A percentile compares a stretch with the other conserved stretches of the same genome.
Conservation (phyloP, 2,329 filamentous ascomycete genomes). For the Sporothrix mexicana region DNA sequence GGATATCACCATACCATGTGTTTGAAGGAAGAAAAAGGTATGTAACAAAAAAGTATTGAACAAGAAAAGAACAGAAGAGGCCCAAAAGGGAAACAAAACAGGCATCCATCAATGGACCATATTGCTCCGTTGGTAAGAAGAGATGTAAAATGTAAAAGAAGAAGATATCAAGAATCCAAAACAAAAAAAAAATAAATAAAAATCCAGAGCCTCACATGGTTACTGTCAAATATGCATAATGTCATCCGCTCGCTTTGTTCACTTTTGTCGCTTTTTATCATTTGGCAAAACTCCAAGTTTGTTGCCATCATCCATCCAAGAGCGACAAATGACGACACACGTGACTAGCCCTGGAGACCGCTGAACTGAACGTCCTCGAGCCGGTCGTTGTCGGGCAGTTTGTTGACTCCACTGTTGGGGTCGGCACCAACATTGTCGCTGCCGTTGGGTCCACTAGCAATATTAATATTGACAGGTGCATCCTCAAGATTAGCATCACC, state of each 20-base stretch:
- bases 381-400: constrained; percentile 35
- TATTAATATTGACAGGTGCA: not conserved
- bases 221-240: not conserved
- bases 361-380: constrained; percentile 38
- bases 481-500: constrained; percentile 10
- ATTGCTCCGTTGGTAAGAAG: no score
- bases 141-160: no score
- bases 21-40: not conserved
- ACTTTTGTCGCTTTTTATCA: constrained; percentile 11
- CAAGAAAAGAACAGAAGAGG: not conserved
- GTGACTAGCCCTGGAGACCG: not conserved
- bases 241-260: constrained; percentile 12
- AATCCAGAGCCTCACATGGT: constrained; percentile 2
- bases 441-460: not conserved
- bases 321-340: not conserved
- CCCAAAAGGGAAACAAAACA: not conserved
- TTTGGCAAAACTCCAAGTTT: not conserved
- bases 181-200: not conserved
- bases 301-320: not conserved
- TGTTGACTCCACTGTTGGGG: constrained; percentile 11
- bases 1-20: not conserved
- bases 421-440: not conserved
- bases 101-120: not conserved
- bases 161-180: not conserved
- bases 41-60: not conserved